These are phyloP conservation scores for Obelidium mucronatum DNA, from an alignment of 192 early-diverging fungal species.

Conservation along the genomic window DNA sequence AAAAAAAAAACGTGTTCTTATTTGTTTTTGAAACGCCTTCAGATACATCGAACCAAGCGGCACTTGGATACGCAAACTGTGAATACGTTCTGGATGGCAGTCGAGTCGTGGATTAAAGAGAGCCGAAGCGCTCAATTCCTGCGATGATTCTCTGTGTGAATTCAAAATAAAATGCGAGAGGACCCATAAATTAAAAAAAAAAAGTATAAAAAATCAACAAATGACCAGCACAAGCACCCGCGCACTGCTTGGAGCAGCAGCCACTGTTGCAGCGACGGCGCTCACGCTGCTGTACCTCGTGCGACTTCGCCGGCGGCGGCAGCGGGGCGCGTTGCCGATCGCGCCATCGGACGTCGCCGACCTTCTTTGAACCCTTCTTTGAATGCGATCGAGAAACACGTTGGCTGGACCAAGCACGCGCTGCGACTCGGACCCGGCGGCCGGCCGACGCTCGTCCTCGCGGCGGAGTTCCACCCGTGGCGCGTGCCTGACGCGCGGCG, in stretches of 20 bases:
- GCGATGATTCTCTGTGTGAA: too few relatives aligned
- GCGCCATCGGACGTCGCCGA: neutral
- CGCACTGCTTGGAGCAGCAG: neutral
- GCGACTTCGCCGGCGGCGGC: constrained; percentile 1
- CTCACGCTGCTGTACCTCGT: too few relatives aligned
- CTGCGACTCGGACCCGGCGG: constrained; percentile 77
- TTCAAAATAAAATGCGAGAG: too few relatives aligned
- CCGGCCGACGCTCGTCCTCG: constrained; percentile 66
- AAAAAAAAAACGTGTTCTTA: neutral
- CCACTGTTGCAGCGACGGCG: neutral
- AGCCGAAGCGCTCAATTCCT: constrained; percentile 36
- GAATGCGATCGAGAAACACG: constrained; percentile 36
- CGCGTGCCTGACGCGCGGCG: constrained; percentile 69
- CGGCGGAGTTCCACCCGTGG: constrained; percentile 92
- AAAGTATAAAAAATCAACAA: too few relatives aligned
- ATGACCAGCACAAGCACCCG: neutral
- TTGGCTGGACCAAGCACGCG: constrained; percentile 76
- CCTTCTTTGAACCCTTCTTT: too few relatives aligned
- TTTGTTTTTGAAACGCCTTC: neutral
- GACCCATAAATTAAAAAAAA: too few relatives aligned
- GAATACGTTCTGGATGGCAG: constrained; percentile 58
- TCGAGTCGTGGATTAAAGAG: constrained; percentile 51
- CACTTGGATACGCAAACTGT: constrained; percentile 59
- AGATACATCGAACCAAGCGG: constrained; percentile 55
- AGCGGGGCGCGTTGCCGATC: constrained; percentile 15